These are phyloP conservation scores for Lenwebbia sp. DNA, from an alignment of 345 rosid species.

Conservation along the genomic window DNA sequence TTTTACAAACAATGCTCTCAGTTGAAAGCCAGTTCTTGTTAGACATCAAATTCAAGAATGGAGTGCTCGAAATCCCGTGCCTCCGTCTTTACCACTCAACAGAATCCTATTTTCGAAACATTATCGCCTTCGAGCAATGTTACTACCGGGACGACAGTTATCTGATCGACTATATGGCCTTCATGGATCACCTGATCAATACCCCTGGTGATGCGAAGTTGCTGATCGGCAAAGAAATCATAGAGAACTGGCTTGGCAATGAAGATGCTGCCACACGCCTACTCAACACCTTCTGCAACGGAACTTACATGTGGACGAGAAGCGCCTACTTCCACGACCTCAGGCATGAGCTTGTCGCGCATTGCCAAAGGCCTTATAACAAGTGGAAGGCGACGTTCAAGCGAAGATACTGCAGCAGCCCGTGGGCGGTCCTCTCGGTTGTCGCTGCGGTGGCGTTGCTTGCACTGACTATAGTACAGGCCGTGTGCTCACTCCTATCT, in stretches of 20 bases:
- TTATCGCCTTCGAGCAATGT: constrained; percentile 8
- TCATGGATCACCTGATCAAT: neutral
- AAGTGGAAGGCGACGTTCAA: neutral
- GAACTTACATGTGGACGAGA: fast-evolving
- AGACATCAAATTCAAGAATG: constrained; percentile 3
- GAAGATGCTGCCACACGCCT: neutral
- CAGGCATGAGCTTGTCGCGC: neutral
- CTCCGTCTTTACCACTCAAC: fast-evolving
- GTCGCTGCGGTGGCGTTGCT: neutral
- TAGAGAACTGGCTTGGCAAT: neutral
- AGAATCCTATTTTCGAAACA: neutral
- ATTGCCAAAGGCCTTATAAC: neutral
- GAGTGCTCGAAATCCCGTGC: constrained; percentile 1
- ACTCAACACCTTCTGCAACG: neutral
- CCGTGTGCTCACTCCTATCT: too few relatives aligned
- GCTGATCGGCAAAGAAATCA: neutral
- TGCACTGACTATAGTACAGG: neutral
- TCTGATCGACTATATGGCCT: neutral
- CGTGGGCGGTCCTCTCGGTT: constrained; percentile 4
- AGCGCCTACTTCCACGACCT: neutral
- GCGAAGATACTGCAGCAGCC: constrained; percentile 1
- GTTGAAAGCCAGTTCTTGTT: neutral
- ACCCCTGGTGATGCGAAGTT: neutral
- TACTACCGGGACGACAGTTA: neutral
- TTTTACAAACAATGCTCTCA: neutral